Percentiles rank a stretch among this genome's conserved stretches.
Conservation (phyloP, 805 yeast species). For the Saccharomyces mikatae region DNA sequence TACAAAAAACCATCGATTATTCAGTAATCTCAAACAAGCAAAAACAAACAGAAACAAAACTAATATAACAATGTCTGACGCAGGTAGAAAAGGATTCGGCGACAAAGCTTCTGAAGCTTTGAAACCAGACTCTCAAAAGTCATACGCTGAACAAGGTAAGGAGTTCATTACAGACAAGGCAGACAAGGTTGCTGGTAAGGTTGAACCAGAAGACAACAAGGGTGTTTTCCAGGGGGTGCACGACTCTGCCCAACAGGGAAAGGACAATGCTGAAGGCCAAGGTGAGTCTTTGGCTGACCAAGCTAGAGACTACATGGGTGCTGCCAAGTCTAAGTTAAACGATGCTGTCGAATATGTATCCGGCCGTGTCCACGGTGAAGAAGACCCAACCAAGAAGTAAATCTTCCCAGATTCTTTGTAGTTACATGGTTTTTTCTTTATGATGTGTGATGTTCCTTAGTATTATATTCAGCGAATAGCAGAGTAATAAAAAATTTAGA, state of each 20-base stretch:
- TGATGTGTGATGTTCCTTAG: background rate
- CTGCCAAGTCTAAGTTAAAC: slow-evolving; percentile 45
- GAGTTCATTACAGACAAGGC: slow-evolving; percentile 59
- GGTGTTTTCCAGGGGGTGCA: slow-evolving; percentile 59
- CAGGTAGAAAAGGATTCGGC: slow-evolving; percentile 68
- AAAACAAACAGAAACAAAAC: slow-evolving; percentile 5
- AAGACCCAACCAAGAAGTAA: slow-evolving; percentile 10
- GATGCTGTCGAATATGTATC: slow-evolving; percentile 41
- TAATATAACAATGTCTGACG: slow-evolving; percentile 34
- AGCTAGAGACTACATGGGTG: slow-evolving; percentile 50
- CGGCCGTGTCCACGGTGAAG: slow-evolving; percentile 48
- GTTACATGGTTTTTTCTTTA: background rate
- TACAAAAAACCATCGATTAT: background rate
- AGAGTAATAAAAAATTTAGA: background rate
- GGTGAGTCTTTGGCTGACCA: slow-evolving; percentile 43
- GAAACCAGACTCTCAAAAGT: slow-evolving; percentile 66
- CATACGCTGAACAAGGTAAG: slow-evolving; percentile 56
- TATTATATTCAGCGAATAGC: background rate
- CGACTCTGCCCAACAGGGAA: slow-evolving; percentile 52
- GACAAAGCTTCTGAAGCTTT: slow-evolving; percentile 60
- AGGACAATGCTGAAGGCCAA: slow-evolving; percentile 37
- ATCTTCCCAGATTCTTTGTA: background rate
- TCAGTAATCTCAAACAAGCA: slow-evolving; percentile 1
- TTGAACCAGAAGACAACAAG: slow-evolving; percentile 61
- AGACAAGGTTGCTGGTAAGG: slow-evolving; percentile 53